Percentiles rank a stretch among this genome's conserved stretches.
These are phyloP conservation scores for Arabis alpina DNA, from an alignment of 345 rosid species.

Conservation along the genomic window DNA sequence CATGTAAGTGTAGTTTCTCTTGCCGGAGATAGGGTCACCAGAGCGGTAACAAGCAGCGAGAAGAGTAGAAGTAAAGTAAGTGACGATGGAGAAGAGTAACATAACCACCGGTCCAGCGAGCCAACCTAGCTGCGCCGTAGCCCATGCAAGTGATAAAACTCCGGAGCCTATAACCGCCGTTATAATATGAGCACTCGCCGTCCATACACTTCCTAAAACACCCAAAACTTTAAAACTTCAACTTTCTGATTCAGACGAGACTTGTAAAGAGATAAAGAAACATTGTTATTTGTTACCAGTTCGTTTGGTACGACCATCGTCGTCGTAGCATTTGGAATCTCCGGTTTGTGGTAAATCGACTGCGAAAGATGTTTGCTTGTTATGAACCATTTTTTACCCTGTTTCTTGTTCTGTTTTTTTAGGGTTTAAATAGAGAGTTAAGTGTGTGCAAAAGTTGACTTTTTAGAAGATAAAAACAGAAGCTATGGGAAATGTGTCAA, in stretches of 20 bases:
- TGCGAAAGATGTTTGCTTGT: conserved; percentile 42
- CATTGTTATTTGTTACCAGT: conserved; percentile 50
- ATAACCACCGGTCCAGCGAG: conserved; percentile 54
- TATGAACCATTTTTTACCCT: conserved; percentile 21
- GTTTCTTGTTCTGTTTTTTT: not conserved
- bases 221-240: not conserved
- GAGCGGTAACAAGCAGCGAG: conserved; percentile 51
- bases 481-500: conserved; percentile 3
- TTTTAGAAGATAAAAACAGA: not conserved
- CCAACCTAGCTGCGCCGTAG: conserved; percentile 67
- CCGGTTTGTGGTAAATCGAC: conserved; percentile 45
- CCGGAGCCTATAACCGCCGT: conserved; percentile 72
- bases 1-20: conserved; percentile 50
- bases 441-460: conserved; percentile 6
- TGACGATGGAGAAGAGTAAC: conserved; percentile 49
- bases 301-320: conserved; percentile 74
- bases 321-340: conserved; percentile 70
- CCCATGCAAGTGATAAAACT: conserved; percentile 64
- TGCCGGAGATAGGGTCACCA: conserved; percentile 50
- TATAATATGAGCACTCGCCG: conserved; percentile 62
- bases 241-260: not conserved
- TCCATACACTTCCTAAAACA: conserved; percentile 41
- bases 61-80: conserved; percentile 51
- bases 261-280: not conserved
- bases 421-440: conserved; percentile 5